Evolutionary conservation across 306 rosid genomes (phyloP).

Genomic region (Rosa rugosa): DNA sequence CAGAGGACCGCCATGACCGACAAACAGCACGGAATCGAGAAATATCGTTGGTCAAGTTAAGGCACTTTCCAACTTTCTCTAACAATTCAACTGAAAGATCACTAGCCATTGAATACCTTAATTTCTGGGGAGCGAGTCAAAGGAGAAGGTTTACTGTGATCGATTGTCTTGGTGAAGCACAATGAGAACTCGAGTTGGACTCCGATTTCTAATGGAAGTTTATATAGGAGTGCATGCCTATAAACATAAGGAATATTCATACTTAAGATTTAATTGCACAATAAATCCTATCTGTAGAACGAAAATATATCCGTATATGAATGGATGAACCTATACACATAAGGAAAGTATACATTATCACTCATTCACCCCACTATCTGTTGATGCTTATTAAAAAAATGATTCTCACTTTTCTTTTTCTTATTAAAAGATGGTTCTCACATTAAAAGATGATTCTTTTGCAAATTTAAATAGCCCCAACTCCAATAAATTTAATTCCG

Average conservation of each 20-base stretch:
- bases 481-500: not conserved
- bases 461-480: not conserved
- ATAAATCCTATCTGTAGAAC: not conserved
- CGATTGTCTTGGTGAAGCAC: not conserved
- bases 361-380: not conserved
- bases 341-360: not conserved
- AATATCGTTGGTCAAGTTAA: not conserved
- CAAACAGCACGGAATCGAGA: conserved; percentile 8
- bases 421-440: not conserved
- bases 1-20: not conserved
- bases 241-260: not conserved
- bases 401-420: not conserved
- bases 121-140: not conserved
- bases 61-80: not conserved
- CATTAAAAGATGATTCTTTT: not conserved
- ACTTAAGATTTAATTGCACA: not conserved
- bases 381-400: not conserved
- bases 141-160: not conserved
- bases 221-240: not conserved
- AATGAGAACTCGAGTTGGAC: not conserved
- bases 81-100: conserved; percentile 1
- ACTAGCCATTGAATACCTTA: not conserved
- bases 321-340: not conserved
- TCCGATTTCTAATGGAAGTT: not conserved
- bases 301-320: not conserved